Percentiles rank a stretch among this genome's conserved stretches.
Conservation (phyloP, 1,139 yeast genomes). For the Schizosaccharomyces versatilis region DNA sequence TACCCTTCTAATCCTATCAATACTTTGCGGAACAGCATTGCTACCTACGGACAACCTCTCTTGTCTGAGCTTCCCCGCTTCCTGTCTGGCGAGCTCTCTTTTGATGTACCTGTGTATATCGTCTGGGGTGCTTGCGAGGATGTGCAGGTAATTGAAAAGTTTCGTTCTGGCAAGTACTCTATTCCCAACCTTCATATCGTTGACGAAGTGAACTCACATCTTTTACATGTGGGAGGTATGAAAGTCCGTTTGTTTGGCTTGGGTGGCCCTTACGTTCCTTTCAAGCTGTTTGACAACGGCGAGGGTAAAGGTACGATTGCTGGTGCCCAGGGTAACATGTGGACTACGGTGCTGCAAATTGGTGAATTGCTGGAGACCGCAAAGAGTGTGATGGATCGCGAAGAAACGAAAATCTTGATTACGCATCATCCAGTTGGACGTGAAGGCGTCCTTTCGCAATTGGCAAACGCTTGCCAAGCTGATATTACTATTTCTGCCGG, state of each 20-base stretch:
- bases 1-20: conserved; percentile 19
- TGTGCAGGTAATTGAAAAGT: conserved; percentile 38
- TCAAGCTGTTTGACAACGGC: conserved; percentile 51
- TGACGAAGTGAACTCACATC: conserved; percentile 27
- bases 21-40: conserved; percentile 23
- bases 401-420: conserved; percentile 38
- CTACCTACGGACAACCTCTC: conserved; percentile 3
- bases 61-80: conserved; percentile 36
- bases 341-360: conserved; percentile 52
- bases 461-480: conserved; percentile 44
- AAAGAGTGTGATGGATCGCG: conserved; percentile 21
- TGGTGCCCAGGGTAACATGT: conserved; percentile 54
- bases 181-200: conserved; percentile 39
- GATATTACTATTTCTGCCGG: conserved; percentile 57
- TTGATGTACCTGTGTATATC: conserved; percentile 51
- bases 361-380: conserved; percentile 38
- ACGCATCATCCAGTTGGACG: conserved; percentile 47
- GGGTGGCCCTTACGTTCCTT: conserved; percentile 50
- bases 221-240: conserved; percentile 23
- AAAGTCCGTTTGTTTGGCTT: conserved; percentile 40
- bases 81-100: conserved; percentile 25
- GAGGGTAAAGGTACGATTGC: conserved; percentile 25
- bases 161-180: conserved; percentile 30
- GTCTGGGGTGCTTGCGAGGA: conserved; percentile 62
- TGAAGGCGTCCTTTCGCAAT: conserved; percentile 45